Base-by-base conservation (phyloP, 345 rosid species). In the Salix dunnii region DNA sequence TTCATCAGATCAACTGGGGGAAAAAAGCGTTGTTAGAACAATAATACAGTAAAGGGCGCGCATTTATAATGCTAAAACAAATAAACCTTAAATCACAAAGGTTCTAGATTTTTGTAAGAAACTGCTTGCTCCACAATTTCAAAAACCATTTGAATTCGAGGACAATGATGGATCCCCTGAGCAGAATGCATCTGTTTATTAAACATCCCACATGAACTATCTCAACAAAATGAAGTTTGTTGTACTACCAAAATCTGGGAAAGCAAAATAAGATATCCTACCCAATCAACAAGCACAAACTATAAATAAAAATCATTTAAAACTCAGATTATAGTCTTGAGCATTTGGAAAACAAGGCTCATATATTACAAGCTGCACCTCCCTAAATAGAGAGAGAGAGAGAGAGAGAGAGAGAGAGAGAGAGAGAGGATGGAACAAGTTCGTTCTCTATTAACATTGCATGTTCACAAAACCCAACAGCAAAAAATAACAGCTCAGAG, bases 1-100 rank as follows among this genome's bases (percentile, higher is more conserved):
- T 89, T 88, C 96, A 92, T 87, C 76, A 90, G 68, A 81, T 92
- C 94, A 88, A 93, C 99, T 96, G 77, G 64, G 61, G 0, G 43
- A 16, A 82, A 36, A 42, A 69, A 53, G 13, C 1, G 36, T 67
- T 43, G 62, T 55, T n/a, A n/a, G 12, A n/a, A 55, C 60, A 55
- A 55, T 55, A 55, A 55, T 9, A 14, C 62, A n/a, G 62, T 23
- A 21, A 53, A 2, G 25, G 61, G 25, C 25, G 4, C 4, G 3
- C 61, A 53, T 53, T 53, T 53, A 23, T 53, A 53, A 53, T 4
- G 25, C 23, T 7, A 21, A 7, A 3, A 55, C 61, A 55, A n/a
- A n/a, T 9, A 55, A 55, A 55, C 28, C 11, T 55, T 55, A 21
- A 55, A 55, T 55, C 62, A n/a, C 62, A 55, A 14, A n/a, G 27